A percentile compares a stretch with the other conserved stretches of the same genome.
phyloP scores from a whole-genome alignment of 768 basidiomycete genomes.

The Tulasnella sp. region DNA sequence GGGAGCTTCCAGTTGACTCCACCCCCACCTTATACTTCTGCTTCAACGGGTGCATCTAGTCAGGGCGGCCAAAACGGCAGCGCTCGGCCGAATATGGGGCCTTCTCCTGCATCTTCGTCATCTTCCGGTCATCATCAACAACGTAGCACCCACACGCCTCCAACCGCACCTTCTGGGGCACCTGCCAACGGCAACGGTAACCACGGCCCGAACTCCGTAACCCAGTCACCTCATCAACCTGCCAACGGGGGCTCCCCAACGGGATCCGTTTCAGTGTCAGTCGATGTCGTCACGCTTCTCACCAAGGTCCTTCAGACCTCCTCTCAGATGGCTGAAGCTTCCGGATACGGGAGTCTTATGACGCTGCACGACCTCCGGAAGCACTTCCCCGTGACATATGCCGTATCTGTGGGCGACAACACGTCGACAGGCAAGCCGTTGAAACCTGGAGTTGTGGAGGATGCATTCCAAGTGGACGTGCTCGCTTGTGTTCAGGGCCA shows the following conservation, averaged over 20 bases:
- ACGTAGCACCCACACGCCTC: not conserved
- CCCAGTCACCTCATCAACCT: conserved; percentile 7
- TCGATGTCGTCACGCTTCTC: not conserved
- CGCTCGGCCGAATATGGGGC: not conserved
- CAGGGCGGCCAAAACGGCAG: not conserved
- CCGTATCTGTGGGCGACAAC: conserved; percentile 8
- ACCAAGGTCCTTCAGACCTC: conserved; percentile 1
- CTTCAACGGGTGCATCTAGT: not conserved
- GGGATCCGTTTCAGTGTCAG: not conserved
- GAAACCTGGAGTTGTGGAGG: conserved; percentile 3
- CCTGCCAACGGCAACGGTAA: not conserved
- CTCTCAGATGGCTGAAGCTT: not conserved
- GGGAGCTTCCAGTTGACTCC: conserved; percentile 11
- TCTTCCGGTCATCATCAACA: conserved; percentile 3
- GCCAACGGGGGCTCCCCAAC: not conserved
- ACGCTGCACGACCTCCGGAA: not conserved
- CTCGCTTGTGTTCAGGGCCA: conserved; percentile 2
- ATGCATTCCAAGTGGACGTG: conserved; percentile 4
- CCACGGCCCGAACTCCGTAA: not conserved
- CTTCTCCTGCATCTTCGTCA: conserved; percentile 14
- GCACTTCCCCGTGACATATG: conserved; percentile 8
- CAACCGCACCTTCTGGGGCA: no score
- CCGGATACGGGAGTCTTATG: not conserved
- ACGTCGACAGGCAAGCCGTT: conserved; percentile 1
- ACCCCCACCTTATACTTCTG: conserved; percentile 2